Evolutionary conservation across 306 rosid genomes (phyloP).

Genomic region (Sicyos edulis): DNA sequence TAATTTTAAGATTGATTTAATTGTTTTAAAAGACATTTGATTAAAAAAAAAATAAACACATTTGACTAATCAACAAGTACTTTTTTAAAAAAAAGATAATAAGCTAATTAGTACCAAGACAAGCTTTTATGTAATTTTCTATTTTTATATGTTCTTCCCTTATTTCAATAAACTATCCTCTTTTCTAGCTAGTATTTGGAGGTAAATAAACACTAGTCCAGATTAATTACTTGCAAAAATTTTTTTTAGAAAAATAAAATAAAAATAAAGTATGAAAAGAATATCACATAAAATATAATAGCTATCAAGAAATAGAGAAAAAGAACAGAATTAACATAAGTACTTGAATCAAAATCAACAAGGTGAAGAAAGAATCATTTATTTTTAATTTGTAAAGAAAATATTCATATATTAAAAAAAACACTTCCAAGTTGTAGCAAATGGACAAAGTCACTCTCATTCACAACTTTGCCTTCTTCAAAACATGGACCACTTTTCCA

Average conservation of each 20-base stretch:
- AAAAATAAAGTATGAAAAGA: neutral
- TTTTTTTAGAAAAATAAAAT: neutral
- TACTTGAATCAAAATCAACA: neutral
- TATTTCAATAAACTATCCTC: too few relatives aligned
- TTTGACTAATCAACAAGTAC: too few relatives aligned
- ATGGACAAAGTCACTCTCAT: conserved; percentile 3
- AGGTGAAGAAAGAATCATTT: conserved; percentile 9
- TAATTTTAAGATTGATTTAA: too few relatives aligned
- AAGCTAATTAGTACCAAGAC: too few relatives aligned
- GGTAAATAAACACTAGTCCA: too few relatives aligned
- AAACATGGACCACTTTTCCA: conserved; percentile 17
- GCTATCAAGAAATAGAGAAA: neutral
- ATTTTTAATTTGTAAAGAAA: neutral
- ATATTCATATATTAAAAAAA: neutral
- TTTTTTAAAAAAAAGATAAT: too few relatives aligned
- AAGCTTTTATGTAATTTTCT: too few relatives aligned
- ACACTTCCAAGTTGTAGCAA: conserved; percentile 7
- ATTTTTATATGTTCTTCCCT: too few relatives aligned
- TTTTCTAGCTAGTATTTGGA: too few relatives aligned
- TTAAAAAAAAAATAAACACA: too few relatives aligned
- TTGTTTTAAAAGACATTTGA: too few relatives aligned
- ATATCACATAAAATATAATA: neutral
- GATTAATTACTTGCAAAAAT: neutral
- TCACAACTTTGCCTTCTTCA: conserved; percentile 7
- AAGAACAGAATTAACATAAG: neutral